phyloP scores from a whole-genome alignment of 768 basidiomycete species.

The Pulveroboletus sp. region DNA sequence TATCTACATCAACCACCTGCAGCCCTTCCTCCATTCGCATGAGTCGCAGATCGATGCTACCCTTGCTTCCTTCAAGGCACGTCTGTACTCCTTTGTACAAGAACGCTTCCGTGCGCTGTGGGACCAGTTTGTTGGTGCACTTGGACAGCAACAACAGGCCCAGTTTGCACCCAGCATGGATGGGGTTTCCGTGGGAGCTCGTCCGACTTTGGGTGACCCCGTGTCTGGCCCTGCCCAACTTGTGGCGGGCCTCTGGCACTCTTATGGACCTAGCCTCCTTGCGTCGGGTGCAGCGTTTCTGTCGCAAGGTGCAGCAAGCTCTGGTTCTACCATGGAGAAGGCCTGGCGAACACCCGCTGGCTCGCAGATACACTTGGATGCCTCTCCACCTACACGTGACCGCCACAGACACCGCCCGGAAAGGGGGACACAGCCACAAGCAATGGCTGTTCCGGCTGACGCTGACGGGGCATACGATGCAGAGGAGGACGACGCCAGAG shows the following conservation, averaged over 20 bases:
- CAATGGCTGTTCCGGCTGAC: conserved; percentile 40
- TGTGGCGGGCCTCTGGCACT: conserved; percentile 65
- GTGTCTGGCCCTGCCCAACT: conserved; percentile 63
- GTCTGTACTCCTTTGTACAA: conserved; percentile 61
- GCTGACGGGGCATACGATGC: conserved; percentile 66
- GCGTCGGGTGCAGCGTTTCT: conserved; percentile 64
- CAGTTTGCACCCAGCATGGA: conserved; percentile 17
- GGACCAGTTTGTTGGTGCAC: conserved; percentile 52
- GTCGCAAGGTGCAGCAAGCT: conserved; percentile 44
- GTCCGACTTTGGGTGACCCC: conserved; percentile 48
- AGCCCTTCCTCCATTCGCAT: conserved; percentile 78
- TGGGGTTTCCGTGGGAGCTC: conserved; percentile 28
- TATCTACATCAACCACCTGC: conserved; percentile 73
- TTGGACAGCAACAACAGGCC: conserved; percentile 40
- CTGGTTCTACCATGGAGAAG: conserved; percentile 28
- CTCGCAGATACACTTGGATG: conserved; percentile 28
- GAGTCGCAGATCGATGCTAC: conserved; percentile 82
- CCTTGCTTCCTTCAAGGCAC: conserved; percentile 59
- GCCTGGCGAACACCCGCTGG: conserved; percentile 27
- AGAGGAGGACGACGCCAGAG: conserved; percentile 53
- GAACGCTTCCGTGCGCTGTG: conserved; percentile 58
- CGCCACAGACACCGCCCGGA: conserved; percentile 50
- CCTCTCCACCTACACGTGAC: conserved; percentile 35
- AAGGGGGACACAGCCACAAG: conserved; percentile 36
- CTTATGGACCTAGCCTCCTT: conserved; percentile 69